Evolutionary conservation across 73 alveolate genomes (phyloP).

Genomic region (Diophrys appendiculata): DNA sequence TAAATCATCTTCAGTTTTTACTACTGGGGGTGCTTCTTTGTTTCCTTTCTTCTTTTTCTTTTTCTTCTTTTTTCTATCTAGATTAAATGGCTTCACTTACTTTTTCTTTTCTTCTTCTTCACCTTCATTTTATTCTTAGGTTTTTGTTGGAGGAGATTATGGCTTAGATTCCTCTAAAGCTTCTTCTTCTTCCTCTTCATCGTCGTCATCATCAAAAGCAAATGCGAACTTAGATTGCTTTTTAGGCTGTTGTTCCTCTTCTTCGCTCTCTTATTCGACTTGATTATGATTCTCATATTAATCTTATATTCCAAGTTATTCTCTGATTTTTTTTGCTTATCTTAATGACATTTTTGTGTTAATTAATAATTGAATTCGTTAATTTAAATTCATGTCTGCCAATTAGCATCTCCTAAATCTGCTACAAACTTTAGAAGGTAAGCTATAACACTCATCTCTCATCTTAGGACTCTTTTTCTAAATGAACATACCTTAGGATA

Average conservation of each 20-base stretch:
- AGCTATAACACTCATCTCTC: too few relatives aligned
- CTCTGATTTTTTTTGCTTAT: constrained; percentile 1
- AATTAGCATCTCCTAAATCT: too few relatives aligned
- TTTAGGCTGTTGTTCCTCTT: constrained; percentile 8
- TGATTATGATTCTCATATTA: background rate
- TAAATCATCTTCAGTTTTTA: constrained; percentile 8
- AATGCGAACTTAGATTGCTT: constrained; percentile 9
- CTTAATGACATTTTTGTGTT: constrained; percentile 9
- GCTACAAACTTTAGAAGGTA: too few relatives aligned
- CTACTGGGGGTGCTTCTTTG: constrained; percentile 3
- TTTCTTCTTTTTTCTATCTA: constrained; percentile 18
- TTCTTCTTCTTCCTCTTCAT: constrained; percentile 22
- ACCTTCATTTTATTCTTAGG: constrained; percentile 8
- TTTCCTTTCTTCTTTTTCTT: constrained; percentile 31
- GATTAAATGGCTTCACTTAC: constrained; percentile 5
- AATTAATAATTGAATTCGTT: too few relatives aligned
- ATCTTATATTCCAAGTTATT: background rate
- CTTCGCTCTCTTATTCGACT: background rate
- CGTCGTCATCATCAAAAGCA: constrained; percentile 1
- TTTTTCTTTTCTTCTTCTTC: constrained; percentile 27
- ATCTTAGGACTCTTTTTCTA: too few relatives aligned
- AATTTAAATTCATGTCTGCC: too few relatives aligned
- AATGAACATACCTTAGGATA: background rate
- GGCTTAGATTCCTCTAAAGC: background rate
- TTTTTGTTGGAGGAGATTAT: background rate